These are phyloP conservation scores for Postia placenta DNA, from an alignment of 768 basidiomycete species.

Conservation along the genomic window DNA sequence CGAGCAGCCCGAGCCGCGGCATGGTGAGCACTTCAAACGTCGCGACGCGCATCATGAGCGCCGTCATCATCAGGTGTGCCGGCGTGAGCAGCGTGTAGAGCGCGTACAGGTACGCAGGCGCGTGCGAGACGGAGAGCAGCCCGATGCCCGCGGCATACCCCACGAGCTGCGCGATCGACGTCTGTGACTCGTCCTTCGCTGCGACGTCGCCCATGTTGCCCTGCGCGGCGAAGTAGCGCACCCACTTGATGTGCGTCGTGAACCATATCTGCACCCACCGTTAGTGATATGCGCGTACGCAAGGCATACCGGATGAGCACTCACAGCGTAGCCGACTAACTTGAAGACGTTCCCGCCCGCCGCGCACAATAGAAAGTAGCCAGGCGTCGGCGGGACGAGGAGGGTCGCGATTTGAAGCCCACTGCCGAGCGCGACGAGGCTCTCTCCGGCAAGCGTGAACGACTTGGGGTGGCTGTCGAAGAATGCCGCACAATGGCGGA, in stretches of 20 bases:
- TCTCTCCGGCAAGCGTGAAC: constrained; percentile 20
- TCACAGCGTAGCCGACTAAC: constrained; percentile 21
- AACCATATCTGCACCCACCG: constrained; percentile 19
- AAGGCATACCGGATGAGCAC: constrained; percentile 1
- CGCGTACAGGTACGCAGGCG: constrained; percentile 20
- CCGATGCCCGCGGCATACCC: constrained; percentile 23
- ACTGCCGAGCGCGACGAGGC: constrained; percentile 16
- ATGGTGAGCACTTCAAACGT: constrained; percentile 24
- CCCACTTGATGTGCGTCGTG: constrained; percentile 25
- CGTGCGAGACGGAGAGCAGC: constrained; percentile 22
- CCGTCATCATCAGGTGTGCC: constrained; percentile 17
- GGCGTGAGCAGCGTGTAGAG: constrained; percentile 20
- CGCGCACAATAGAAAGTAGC: constrained; percentile 21
- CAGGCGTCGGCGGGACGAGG: constrained; percentile 15
- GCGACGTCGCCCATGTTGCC: constrained; percentile 25
- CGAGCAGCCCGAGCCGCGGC: constrained; percentile 19
- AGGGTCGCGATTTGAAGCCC: constrained; percentile 22
- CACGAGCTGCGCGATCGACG: constrained; percentile 21
- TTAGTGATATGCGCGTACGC: not conserved
- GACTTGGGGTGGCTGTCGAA: constrained; percentile 27
- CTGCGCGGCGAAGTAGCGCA: constrained; percentile 21
- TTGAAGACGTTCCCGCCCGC: constrained; percentile 26
- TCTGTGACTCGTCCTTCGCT: constrained; percentile 25
- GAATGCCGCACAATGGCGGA: constrained; percentile 21
- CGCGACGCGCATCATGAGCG: constrained; percentile 21